Conservation (phyloP, 2,329 filamentous ascomycete genomes). For the Cladosporium phlei region DNA sequence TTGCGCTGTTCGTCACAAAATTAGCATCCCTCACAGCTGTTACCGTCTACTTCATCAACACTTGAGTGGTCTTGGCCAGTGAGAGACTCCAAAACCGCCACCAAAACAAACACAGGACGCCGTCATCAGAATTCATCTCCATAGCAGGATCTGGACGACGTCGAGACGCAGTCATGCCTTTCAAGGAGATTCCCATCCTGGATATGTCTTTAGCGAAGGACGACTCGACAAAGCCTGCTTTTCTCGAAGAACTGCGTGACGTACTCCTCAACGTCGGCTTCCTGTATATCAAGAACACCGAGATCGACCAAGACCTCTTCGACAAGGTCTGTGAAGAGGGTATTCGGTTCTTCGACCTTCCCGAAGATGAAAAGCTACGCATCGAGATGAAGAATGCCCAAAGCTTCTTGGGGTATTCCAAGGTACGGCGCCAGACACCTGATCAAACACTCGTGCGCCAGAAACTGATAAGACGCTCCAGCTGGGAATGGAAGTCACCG, state of each 20-base stretch:
- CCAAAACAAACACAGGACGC: too few species aligned
- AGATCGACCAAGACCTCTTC: conserved; percentile 63
- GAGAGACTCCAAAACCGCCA: too few species aligned
- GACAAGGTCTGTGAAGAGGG: conserved; percentile 63
- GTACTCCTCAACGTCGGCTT: conserved; percentile 85
- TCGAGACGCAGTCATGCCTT: conserved; percentile 35
- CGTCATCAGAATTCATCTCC: too few species aligned
- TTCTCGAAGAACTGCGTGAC: conserved; percentile 66
- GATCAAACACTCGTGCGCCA: not conserved
- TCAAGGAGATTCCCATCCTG: conserved; percentile 71
- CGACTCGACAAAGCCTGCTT: conserved; percentile 63
- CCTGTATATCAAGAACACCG: conserved; percentile 76
- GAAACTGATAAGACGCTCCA: conserved; percentile 20
- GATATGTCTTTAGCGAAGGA: conserved; percentile 65
- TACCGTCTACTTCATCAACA: conserved; percentile 13
- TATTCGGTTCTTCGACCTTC: conserved; percentile 70
- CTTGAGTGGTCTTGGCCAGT: too few species aligned
- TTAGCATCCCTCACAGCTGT: conserved; percentile 16
- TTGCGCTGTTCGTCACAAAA: conserved; percentile 20
- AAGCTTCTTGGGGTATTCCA: conserved; percentile 43
- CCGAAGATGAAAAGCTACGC: conserved; percentile 66
- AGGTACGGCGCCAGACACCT: conserved; percentile 33
- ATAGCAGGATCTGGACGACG: too few species aligned
- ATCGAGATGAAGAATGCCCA: conserved; percentile 48
- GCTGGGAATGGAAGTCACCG: conserved; percentile 61